Evolutionary conservation across 495 filamentous ascomycete species (phyloP), one percentile per base, ranked within the genome.

Genomic region (Mycothermus thermophilus): DNA sequence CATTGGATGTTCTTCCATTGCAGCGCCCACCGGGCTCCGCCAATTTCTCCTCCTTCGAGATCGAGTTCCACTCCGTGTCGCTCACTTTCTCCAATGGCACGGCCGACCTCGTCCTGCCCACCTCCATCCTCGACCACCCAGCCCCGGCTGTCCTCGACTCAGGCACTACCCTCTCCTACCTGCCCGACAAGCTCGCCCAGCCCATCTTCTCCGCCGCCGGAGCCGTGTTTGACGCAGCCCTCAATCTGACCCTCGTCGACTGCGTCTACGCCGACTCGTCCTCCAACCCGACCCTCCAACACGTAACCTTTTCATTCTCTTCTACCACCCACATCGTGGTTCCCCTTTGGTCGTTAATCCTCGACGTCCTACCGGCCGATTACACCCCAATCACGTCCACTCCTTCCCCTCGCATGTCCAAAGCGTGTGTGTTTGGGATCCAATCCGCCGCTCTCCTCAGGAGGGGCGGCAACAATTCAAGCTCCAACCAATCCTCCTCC

Each of bases 91-190:
- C 54, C 28, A 51, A 57, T 40, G 55, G 58, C 40, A 55, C 50
- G 8, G 40, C 35, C 1, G 40, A 50, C 33, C 47, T 51, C 26
- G 37, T 66, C 32, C n/a, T n/a, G n/a, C 61, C 46, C 5, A 54
- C 66, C 6, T 50, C 58, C 4, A 50, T 54, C 15, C 44, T 75
- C 38, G 20, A 36, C 30, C 19, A 37, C 28, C 20, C 36, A 20
- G 23, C 49, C 25, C 67, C 73, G 0, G 84, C 80, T 13, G 56
- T 95, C 1, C 74, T 97, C 18, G 90, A 97, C 52, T 88, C 85
- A 5, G 90, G 90, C 39, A 85, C 75, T 39, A 85, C 79, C 9
- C 64, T 71, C 34, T 80, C 78, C 14, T 93, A 93, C 51, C 68
- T 97, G 1, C 85, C 87, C 0, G 57, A 79, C 26, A 40, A 61